phyloP scores from a whole-genome alignment of 2,329 filamentous ascomycete species.

The Colletotrichum graminicola region DNA sequence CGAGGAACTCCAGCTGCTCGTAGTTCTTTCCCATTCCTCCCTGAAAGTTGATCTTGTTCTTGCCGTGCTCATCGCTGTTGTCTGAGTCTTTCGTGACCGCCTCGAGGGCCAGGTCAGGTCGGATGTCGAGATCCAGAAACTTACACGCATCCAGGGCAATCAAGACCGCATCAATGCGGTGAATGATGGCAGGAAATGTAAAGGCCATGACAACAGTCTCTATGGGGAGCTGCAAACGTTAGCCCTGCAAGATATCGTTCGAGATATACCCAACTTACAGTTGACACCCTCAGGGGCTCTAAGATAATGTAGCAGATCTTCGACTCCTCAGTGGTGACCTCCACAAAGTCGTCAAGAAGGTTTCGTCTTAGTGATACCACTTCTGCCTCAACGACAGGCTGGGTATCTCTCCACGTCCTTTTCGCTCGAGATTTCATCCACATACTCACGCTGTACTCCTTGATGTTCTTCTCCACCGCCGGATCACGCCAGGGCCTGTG shows the following conservation, averaged over 20 bases:
- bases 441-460: slow-evolving; percentile 86
- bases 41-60: slow-evolving; percentile 79
- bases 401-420: slow-evolving; percentile 71
- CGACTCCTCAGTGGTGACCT: slow-evolving; percentile 58
- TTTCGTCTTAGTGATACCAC: slow-evolving; percentile 84
- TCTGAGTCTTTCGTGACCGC: slow-evolving; percentile 94
- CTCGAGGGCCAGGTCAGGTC: slow-evolving; percentile 80
- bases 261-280: slow-evolving; percentile 63
- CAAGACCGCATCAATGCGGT: slow-evolving; percentile 84
- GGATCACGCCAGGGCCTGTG: slow-evolving; percentile 56
- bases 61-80: slow-evolving; percentile 79
- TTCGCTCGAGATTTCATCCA: slow-evolving; percentile 69
- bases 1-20: slow-evolving; percentile 92
- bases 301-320: slow-evolving; percentile 77
- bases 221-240: slow-evolving; percentile 69
- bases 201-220: slow-evolving; percentile 79
- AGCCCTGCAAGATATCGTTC: slow-evolving; percentile 41
- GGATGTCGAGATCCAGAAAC: slow-evolving; percentile 73
- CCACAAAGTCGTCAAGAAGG: slow-evolving; percentile 77
- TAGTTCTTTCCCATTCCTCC: slow-evolving; percentile 94
- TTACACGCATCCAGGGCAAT: slow-evolving; percentile 82
- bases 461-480: slow-evolving; percentile 69
- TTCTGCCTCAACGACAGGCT: slow-evolving; percentile 85
- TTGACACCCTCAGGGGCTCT: slow-evolving; percentile 81
- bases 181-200: slow-evolving; percentile 85